Base-by-base conservation (phyloP, 2,329 filamentous ascomycete genomes). In the Hortaea sp. region DNA sequence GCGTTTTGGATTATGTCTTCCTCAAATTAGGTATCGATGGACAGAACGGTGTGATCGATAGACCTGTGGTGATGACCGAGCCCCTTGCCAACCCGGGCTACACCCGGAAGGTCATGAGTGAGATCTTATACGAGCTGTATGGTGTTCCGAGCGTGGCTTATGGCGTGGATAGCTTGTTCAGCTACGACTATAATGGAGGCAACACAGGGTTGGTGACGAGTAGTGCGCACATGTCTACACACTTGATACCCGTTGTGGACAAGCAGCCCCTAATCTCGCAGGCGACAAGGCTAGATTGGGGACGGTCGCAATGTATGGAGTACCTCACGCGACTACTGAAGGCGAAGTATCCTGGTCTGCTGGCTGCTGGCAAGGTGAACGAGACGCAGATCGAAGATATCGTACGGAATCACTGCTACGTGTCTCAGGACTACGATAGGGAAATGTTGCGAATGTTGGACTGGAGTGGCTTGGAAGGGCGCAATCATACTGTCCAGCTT, bases 81-180 rank as follows among this genome's bases (percentile, higher is more conserved):
- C 83, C 92, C 0, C 81, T 97, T 48, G 92, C 89, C 29, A 97
- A 97, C 65, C 66, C 95, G 49, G 81, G 79, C 9, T 98, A 98
- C 63, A 84, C 88, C 41, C 75, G 89, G 55, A 90, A 54, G 45
- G 57, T 61, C 56, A 97, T 97, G 90, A 94, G 86, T 39, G 92
- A 98, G 63, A 90, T 97, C 46, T 73, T 98, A 7, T 98, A 97
- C 64, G 92, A 98, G 67, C 94, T 88, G 67, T 98, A 98, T 66
- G 79, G 81, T 49, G 89, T 86, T 7, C 90, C 92, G 0, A 90
- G 87, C 1, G 76, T 95, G 28, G 85, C 89, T 12, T 95, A 92
- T 67, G 92, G 92, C 43, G 89, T 98, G 68, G 92, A 98, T 66
- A 94, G 89, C 7, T 78, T 98, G 30, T 98, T 98, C 70, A 94